phyloP scores from a whole-genome alignment of 257 asterid species.

The Hygrophila difformis region DNA sequence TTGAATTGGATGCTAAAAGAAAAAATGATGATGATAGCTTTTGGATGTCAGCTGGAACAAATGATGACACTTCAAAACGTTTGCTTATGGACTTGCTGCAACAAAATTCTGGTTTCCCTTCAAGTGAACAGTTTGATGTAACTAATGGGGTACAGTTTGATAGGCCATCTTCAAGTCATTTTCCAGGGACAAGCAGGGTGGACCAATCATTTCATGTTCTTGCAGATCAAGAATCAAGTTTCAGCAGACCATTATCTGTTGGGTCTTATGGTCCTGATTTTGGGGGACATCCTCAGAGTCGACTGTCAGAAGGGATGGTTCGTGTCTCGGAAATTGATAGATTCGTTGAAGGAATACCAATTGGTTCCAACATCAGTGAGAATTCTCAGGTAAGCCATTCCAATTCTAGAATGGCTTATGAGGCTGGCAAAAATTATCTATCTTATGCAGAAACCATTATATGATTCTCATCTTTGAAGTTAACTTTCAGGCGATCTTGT shows the following conservation, averaged over 20 bases:
- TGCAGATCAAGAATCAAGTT: conserved; percentile 45
- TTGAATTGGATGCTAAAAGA: conserved; percentile 54
- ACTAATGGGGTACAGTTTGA: conserved; percentile 39
- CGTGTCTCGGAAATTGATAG: conserved; percentile 35
- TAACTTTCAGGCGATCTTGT: conserved; percentile 41
- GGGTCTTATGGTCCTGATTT: conserved; percentile 61
- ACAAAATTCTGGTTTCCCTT: conserved; percentile 57
- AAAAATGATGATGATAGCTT: conserved; percentile 63
- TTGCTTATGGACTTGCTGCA: conserved; percentile 89
- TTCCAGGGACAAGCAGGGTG: conserved; percentile 32
- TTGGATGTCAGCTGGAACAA: conserved; percentile 89
- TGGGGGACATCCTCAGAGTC: conserved; percentile 35
- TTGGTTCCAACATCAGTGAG: conserved; percentile 29
- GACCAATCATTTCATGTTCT: conserved; percentile 32
- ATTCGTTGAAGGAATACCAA: conserved; percentile 29
- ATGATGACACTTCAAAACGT: conserved; percentile 88
- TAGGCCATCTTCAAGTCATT: conserved; percentile 40
- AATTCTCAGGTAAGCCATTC: conserved; percentile 42
- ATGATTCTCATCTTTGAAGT: conserved; percentile 19
- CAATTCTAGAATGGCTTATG: conserved; percentile 9
- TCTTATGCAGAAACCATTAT: conserved; percentile 16
- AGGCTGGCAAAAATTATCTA: background rate
- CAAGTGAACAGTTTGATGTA: conserved; percentile 43
- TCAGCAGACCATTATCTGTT: conserved; percentile 34
- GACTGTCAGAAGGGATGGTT: conserved; percentile 30